Evolutionary conservation across 495 filamentous ascomycete species (phyloP).

Genomic region (Penicillium daleae): DNA sequence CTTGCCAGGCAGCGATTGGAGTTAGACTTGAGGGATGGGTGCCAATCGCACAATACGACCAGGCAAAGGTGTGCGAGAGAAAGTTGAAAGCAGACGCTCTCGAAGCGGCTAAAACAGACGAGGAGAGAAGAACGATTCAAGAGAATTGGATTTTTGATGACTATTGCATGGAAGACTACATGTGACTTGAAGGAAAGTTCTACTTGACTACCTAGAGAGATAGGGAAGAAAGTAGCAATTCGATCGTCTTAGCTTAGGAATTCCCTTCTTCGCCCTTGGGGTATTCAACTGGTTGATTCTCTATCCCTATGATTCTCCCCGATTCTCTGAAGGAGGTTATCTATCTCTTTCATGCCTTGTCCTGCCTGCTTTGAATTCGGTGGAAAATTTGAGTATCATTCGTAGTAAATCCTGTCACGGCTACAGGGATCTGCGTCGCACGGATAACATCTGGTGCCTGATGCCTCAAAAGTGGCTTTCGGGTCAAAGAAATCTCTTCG

Average conservation of each 20-base stretch:
- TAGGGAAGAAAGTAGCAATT: too few species aligned
- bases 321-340: too few species aligned
- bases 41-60: conserved; percentile 23
- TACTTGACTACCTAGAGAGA: too few species aligned
- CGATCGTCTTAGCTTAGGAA: too few species aligned
- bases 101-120: conserved; percentile 26
- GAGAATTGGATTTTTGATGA: conserved; percentile 37
- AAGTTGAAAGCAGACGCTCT: conserved; percentile 27
- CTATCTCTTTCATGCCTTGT: too few species aligned
- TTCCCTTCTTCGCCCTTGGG: too few species aligned
- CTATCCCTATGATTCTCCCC: too few species aligned
- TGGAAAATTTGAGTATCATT: not conserved
- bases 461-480: not conserved
- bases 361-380: not conserved
- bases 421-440: not conserved
- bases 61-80: conserved; percentile 18
- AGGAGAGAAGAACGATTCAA: conserved; percentile 23
- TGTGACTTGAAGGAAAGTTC: not conserved
- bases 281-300: too few species aligned
- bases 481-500: too few species aligned
- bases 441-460: not conserved
- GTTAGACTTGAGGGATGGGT: conserved; percentile 32
- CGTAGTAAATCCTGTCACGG: not conserved
- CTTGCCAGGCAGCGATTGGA: conserved; percentile 22
- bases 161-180: conserved; percentile 32